A percentile compares a stretch with the other conserved stretches of the same genome.
These are phyloP conservation scores for Leccinum broughii DNA, from an alignment of 768 basidiomycete species.

Conservation along the genomic window DNA sequence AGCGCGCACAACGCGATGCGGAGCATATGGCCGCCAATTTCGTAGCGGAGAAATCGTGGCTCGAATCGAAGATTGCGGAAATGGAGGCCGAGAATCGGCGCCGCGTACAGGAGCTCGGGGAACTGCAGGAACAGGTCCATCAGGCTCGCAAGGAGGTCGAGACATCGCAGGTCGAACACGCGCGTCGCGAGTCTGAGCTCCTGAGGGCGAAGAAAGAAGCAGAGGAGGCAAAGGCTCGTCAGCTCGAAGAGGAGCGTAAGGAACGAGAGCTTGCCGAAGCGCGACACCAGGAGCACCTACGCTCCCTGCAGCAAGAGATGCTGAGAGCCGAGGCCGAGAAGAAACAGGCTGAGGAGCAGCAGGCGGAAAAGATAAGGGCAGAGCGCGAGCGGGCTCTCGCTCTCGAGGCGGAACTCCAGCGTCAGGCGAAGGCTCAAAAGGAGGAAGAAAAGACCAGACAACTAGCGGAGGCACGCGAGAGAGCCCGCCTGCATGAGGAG, in stretches of 20 bases:
- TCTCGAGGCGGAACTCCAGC: constrained; percentile 31
- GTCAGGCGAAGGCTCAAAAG: constrained; percentile 23
- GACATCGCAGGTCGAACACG: constrained; percentile 28
- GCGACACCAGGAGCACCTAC: constrained; percentile 33
- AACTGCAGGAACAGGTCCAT: constrained; percentile 30
- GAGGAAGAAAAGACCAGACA: constrained; percentile 28
- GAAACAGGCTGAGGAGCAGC: constrained; percentile 23
- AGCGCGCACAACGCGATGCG: constrained; percentile 41
- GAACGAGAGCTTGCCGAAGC: constrained; percentile 29
- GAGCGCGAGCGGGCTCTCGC: constrained; percentile 34
- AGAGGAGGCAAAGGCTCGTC: constrained; percentile 30
- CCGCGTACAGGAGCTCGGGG: constrained; percentile 19
- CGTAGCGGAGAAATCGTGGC: constrained; percentile 37
- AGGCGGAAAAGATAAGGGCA: constrained; percentile 25
- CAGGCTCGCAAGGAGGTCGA: constrained; percentile 31
- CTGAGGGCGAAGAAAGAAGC: constrained; percentile 26
- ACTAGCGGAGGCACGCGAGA: constrained; percentile 31
- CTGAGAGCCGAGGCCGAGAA: constrained; percentile 24
- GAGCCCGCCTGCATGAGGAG: constrained; percentile 29
- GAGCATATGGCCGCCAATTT: constrained; percentile 42
- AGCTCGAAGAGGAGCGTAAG: constrained; percentile 34
- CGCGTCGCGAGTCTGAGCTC: constrained; percentile 30
- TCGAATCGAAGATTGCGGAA: constrained; percentile 27
- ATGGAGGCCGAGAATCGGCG: constrained; percentile 30
- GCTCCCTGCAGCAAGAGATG: constrained; percentile 29